Evolutionary conservation across 108 stramenopile genomes (phyloP), one percentile per base, ranked within the genome.

Genomic region (Pseudonitzschia multistriata): DNA sequence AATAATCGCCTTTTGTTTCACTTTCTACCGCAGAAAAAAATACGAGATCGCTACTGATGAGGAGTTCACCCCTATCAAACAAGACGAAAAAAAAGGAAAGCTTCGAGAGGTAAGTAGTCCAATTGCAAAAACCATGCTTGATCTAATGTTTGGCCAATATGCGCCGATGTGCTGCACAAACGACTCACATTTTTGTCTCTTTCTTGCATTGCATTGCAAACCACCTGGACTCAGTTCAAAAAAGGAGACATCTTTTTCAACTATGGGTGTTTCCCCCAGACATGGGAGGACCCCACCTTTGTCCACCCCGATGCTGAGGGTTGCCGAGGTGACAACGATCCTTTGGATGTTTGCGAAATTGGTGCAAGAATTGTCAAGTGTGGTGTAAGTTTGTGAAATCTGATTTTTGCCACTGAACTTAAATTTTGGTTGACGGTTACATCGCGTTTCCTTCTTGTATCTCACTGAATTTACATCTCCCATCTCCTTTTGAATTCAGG

Each of bases 171-270:
- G n/a, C n/a, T n/a, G n/a, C 24, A 17, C 55, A 24, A 56, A 56
- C 17, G 24, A 24, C 17, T 11, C 24, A 17, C 17, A 56, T 56
- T 24, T 11, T 24, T 56, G n/a, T n/a, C n/a, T 35, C 19, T 35
- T 11, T 62, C 13, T 5, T 35, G 25, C 31, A 31, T 35, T 54
- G 6, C 21, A 22, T 48, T 19, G 33, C n/a, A 36, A 21, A n/a
- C n/a, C n/a, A n/a, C n/a, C n/a, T 45, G 3, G 5, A 22, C 35
- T 30, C 72, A 86, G 81, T 91, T 95, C 79, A 85, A 90, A 53
- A 95, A 96, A 77, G 95, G 96, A 45, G 97, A 96, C 52, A 93
- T 96, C 52, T 96, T 94, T 81, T 99, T 99, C 90, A 99, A 99
- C 94, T 99, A 99, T 71, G 98, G 98, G 34, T 96, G 95, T 85